Base-by-base conservation (phyloP, 2,329 filamentous ascomycete genomes). In the Lachnellula occidentalis region DNA sequence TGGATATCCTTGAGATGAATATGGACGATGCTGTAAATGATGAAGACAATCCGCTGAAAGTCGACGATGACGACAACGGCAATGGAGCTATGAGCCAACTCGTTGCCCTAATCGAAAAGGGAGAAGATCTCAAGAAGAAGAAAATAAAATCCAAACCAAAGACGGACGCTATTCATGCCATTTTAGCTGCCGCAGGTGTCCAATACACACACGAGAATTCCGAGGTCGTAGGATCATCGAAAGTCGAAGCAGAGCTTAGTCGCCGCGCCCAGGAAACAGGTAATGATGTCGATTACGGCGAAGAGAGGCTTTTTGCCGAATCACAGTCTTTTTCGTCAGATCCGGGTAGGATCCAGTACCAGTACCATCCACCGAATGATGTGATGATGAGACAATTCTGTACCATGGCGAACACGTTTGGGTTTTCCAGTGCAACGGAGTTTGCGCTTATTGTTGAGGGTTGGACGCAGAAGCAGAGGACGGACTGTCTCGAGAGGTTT, bases 171-270 rank as follows among this genome's bases (percentile, higher is more conserved):
- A 80, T 97, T 34, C 87, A 92, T 63, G 94, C 91, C 2, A 97
- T 99, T 58, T 81, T 99, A 1, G 84, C 89, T 2, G 83, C 86
- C 7, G 91, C 89, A 0, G 94, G 94, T 2, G 92, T 99, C 0
- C 86, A 94, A 66, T 99, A 99, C 69, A 95, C 91, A 0, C 94
- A 99, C 67, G 88, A 97, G 64, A 99, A 99, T 68, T 90, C 89
- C 1, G 92, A 99, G 71, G 92, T 99, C 14, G 83, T 99, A 54
- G 94, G 94, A 11, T 87, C 90, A 1, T 94, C 88, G n/a, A 90
- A 87, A 62, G 81, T 96, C n/a, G 94, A 99, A 72, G 87, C 88
- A 59, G 82, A 86, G 54, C 80, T 99, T 5, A 92, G 88, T 45
- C 85, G 85, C 19, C 83, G 82, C 42, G 94, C 92, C 45, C 62